Conservation (phyloP, 2,329 filamentous ascomycete genomes). For the Talaromyces rugulosus region DNA sequence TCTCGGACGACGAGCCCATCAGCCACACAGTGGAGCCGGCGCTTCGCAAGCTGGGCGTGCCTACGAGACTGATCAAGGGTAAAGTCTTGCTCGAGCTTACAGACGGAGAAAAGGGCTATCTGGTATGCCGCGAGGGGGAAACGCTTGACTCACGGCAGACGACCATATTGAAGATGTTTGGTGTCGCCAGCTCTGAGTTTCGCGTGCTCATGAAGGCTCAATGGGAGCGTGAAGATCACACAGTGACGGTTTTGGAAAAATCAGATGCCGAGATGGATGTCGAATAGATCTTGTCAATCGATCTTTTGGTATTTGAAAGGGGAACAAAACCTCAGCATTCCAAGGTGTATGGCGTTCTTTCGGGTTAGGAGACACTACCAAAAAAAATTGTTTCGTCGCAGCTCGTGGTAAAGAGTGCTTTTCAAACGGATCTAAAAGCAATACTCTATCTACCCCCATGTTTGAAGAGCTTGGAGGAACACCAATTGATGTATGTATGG, state of each 20-base stretch:
- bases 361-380: background rate
- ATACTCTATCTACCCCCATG: background rate
- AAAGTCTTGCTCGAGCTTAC: conserved; percentile 69
- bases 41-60: conserved; percentile 82
- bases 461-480: background rate
- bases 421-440: background rate
- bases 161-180: conserved; percentile 87
- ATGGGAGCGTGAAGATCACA: conserved; percentile 37
- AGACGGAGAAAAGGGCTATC: conserved; percentile 54
- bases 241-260: conserved; percentile 38
- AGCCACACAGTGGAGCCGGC: conserved; percentile 88
- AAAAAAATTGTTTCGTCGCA: background rate
- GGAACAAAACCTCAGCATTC: conserved; percentile 22
- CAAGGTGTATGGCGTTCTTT: conserved; percentile 18
- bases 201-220: conserved; percentile 72
- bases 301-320: conserved; percentile 16
- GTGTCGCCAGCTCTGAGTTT: conserved; percentile 87
- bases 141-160: conserved; percentile 87
- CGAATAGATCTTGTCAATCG: conserved; percentile 26
- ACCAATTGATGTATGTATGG: background rate
- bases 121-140: conserved; percentile 80
- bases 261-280: conserved; percentile 39
- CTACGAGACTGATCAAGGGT: conserved; percentile 82
- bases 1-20: conserved; percentile 78
- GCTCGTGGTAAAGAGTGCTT: background rate